Conservation (phyloP, 2,329 filamentous ascomycete genomes). For the Aspergillus oerlinghausenensis region DNA sequence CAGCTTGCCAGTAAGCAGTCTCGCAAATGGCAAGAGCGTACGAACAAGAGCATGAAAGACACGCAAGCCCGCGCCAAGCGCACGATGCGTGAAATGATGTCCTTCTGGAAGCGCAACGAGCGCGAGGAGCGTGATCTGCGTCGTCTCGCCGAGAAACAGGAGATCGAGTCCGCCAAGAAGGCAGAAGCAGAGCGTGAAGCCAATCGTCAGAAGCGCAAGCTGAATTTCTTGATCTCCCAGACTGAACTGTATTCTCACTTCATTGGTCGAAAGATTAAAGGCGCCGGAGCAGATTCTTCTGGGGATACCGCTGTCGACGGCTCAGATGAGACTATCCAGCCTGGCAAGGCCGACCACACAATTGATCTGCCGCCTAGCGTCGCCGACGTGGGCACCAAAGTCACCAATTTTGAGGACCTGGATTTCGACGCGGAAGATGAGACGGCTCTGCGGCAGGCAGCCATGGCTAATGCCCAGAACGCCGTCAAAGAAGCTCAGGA, state of each 20-base stretch:
- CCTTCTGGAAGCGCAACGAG: slow-evolving; percentile 99
- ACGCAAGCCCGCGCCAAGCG: slow-evolving; percentile 94
- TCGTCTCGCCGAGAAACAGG: slow-evolving; percentile 90
- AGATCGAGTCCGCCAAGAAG: slow-evolving; percentile 93
- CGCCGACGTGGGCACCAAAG: slow-evolving; percentile 58
- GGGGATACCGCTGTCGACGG: slow-evolving; percentile 69
- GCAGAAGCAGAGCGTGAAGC: slow-evolving; percentile 97
- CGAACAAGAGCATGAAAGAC: slow-evolving; percentile 98
- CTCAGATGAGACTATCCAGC: slow-evolving; percentile 42
- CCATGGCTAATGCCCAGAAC: slow-evolving; percentile 92
- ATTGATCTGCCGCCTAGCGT: slow-evolving; percentile 47
- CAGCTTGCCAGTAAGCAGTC: slow-evolving; percentile 96
- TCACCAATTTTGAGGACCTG: slow-evolving; percentile 90
- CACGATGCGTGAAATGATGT: slow-evolving; percentile 99
- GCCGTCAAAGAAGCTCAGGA: slow-evolving; percentile 92
- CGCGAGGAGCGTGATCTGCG: slow-evolving; percentile 92
- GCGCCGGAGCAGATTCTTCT: slow-evolving; percentile 88
- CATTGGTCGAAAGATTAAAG: slow-evolving; percentile 99
- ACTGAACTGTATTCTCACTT: slow-evolving; percentile 99
- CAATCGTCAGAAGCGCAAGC: slow-evolving; percentile 94
- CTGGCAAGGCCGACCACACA: slow-evolving; percentile 36
- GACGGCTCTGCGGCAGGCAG: slow-evolving; percentile 70
- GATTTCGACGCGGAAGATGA: slow-evolving; percentile 97
- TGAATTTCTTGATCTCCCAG: slow-evolving; percentile 98
- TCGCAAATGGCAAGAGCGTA: slow-evolving; percentile 92